Evolutionary conservation across 805 yeast genomes (phyloP).

Genomic region (Millerozyma miso): DNA sequence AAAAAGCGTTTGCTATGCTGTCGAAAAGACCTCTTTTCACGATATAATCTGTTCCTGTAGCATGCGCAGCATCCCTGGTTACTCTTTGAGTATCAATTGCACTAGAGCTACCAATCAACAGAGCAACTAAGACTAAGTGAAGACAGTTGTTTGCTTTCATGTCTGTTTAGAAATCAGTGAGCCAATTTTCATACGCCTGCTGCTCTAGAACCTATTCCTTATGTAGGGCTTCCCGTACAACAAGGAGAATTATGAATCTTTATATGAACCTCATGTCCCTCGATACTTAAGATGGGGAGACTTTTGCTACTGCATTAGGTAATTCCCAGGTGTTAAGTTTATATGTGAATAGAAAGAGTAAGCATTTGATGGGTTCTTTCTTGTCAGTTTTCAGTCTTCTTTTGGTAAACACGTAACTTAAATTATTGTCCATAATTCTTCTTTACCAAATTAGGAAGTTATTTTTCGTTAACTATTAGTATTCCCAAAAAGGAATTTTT

Average conservation of each 20-base stretch:
- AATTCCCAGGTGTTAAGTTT: background rate
- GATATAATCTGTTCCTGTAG: background rate
- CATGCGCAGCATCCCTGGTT: background rate
- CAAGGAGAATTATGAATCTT: background rate
- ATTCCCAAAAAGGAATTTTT: constrained; percentile 1
- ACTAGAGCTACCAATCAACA: background rate
- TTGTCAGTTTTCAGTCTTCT: background rate
- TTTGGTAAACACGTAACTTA: constrained; percentile 6
- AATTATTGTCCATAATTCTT: background rate
- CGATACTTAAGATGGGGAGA: background rate
- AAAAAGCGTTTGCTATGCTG: background rate
- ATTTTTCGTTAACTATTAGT: background rate
- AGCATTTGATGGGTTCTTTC: background rate
- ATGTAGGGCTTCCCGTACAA: background rate
- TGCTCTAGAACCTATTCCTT: background rate
- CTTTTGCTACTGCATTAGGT: constrained; percentile 1
- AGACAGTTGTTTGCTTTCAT: background rate
- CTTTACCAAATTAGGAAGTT: constrained; percentile 6
- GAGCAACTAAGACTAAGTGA: background rate
- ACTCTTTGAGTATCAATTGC: background rate
- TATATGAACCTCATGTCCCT: background rate
- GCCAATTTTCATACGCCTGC: background rate
- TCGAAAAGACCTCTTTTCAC: background rate
- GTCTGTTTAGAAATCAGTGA: background rate
- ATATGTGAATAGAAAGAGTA: background rate